Base-by-base conservation (phyloP, 805 yeast species). In the Priceomyces fermenticarens region DNA sequence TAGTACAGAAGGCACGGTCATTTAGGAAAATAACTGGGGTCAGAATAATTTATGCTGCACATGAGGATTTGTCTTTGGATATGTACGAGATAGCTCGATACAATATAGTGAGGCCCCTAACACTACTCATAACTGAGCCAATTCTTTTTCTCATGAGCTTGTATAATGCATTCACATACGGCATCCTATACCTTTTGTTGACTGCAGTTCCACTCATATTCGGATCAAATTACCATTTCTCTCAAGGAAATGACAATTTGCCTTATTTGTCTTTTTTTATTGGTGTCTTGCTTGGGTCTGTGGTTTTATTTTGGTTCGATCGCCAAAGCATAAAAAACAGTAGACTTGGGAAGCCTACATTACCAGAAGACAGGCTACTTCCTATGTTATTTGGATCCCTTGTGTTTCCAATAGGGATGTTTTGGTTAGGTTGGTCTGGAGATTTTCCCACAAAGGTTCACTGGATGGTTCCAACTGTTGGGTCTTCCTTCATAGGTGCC, bases 351-450 rank as follows among this genome's bases (percentile, higher is more conserved):
- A n/a, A n/a, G n/a, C n/a, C 25, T 20, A 20, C 25, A 20, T 20
- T 20, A 8, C 25, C 8, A 20, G 25, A 20, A 20, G 8, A 20
- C 7, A 20, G 4, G 8, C 25, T 20, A 20, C 25, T 88, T 39
- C 76, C 80, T 23, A 80, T 88, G 27, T 73, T 87, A 78, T 59
- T 72, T 29, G 88, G 93, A 25, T 82, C 81, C 12, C 51, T 85
- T 40, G 56, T 74, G 3, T 85, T 86, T 65, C 87, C 95, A 17
- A 65, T 80, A 35, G 96, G 96, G 32, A 65, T 88, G 47, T 70
- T 88, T 49, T 83, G 93, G 86, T 72, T 88, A 60, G 77, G 83
- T 40, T 88, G 96, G 96, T 72, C 90, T 43, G 84, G 83, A 55
- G n/a, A n/a, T n/a, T n/a, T n/a, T n/a, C 82, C 74, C 40, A 56